Conservation (phyloP, 208 protist species). For the Acanthamoeba castellanii region DNA sequence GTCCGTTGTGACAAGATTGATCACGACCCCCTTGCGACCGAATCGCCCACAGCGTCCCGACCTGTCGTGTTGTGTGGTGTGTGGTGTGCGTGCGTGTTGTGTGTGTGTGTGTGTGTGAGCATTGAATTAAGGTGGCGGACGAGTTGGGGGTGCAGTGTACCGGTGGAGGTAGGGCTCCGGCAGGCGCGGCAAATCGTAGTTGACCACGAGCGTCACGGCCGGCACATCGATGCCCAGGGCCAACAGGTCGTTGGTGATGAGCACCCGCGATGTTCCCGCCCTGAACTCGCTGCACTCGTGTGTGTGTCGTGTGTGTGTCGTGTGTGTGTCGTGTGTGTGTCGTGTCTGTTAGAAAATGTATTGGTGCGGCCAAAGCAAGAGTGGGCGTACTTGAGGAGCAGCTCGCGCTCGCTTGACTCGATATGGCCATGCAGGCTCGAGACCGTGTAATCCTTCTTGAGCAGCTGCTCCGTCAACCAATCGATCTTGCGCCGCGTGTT, state of each 20-base stretch:
- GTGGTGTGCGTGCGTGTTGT: too few relatives aligned
- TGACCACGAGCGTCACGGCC: conserved; percentile 99
- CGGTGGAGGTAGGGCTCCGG: conserved; percentile 99
- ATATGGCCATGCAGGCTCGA: conserved; percentile 97
- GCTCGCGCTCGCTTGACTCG: conserved; percentile 96
- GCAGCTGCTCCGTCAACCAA: conserved; percentile 95
- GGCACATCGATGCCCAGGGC: conserved; percentile 99
- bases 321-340: too few relatives aligned
- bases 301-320: not conserved
- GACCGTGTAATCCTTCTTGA: conserved; percentile 94
- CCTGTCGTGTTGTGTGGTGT: too few relatives aligned
- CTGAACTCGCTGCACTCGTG: not conserved
- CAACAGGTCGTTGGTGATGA: conserved; percentile 99
- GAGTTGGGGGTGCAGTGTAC: not conserved
- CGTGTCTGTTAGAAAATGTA: conserved; percentile 39
- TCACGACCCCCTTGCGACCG: conserved; percentile 91
- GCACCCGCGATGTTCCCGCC: conserved; percentile 91
- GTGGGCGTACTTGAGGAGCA: not conserved
- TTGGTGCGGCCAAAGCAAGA: conserved; percentile 81
- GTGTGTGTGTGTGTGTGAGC: too few relatives aligned
- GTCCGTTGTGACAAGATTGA: conserved; percentile 97
- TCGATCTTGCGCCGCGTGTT: conserved; percentile 98
- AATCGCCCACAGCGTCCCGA: too few relatives aligned
- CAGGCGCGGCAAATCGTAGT: conserved; percentile 99
- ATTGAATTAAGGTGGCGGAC: too few relatives aligned